Evolutionary conservation across 768 basidiomycete genomes (phyloP), one percentile per base, ranked within the genome.

Genomic region (Amyloporia xantha): DNA sequence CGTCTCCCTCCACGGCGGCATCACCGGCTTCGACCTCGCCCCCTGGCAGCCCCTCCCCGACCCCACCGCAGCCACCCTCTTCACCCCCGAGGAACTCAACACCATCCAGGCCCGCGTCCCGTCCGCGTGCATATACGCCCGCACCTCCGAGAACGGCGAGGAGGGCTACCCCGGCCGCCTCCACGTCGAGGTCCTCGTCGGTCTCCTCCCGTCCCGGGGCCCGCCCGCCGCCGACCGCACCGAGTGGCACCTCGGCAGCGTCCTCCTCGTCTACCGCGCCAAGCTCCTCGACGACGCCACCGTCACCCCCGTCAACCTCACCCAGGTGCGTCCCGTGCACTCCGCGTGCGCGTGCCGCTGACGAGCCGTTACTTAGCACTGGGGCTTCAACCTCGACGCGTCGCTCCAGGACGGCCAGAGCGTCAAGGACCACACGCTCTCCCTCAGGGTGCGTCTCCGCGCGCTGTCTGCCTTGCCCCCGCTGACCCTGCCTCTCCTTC

Each of bases 341-440:
- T 17, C 13, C 38, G 9, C 38, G 6, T 17, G 15, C 41, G 13
- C 28, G 28, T 30, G 51, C 13, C 6, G n/a, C 35, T 39, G 38
- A 7, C 19, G 10, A 39, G 9, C 12, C 6, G 7, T 21, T 39
- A 6, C 12, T 9, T 50, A 88, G 84, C 86, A 88, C 62, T 88
- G 85, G 84, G 86, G 86, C 24, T 88, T 87, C 70, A 88, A 89
- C 59, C 75, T 88, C 10, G 82, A 86, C 27, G 85, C 82, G 1
- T 86, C 84, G 56, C 66, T 83, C 36, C 59, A 69, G 35, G 60
- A 66, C 5, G 71, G 67, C 5, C 57, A 77, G 25, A 70, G 70
- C 23, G 73, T 88, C 35, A 73, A 77, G 57, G 69, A 76, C 33
- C 84, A 76, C 54, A 57, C 60, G 41, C 52, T 76, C 10, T 62